Percentiles rank a stretch among this genome's conserved stretches.
phyloP scores from a whole-genome alignment of 202 grass and related monocot genomes.

The Hordeum pubiflorum region DNA sequence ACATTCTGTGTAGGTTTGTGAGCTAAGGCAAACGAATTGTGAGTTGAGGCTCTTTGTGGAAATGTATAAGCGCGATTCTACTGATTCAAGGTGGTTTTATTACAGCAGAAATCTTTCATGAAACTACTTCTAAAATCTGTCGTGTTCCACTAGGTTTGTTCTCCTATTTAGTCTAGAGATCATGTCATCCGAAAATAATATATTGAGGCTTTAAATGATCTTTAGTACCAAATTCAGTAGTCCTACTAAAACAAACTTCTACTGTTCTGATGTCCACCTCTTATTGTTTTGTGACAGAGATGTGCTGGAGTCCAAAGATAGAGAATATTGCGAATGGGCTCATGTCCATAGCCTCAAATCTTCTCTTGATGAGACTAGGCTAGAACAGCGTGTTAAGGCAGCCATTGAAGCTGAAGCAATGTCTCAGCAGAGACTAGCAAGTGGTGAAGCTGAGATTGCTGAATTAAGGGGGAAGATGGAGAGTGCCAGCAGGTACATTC shows the following conservation, averaged over 20 bases:
- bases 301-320: conserved; percentile 47
- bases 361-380: conserved; percentile 56
- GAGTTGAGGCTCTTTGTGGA: conserved; percentile 56
- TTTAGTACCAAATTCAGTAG: neutral
- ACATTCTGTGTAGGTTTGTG: conserved; percentile 37
- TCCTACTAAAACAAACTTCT: neutral
- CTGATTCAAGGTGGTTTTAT: conserved; percentile 48
- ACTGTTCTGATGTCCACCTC: neutral
- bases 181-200: neutral
- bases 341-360: conserved; percentile 47
- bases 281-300: conserved; percentile 33
- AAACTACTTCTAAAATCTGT: neutral
- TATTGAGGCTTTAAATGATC: neutral
- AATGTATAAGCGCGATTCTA: conserved; percentile 55
- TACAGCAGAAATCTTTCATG: neutral
- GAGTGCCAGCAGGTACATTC: conserved; percentile 33
- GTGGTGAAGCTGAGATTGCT: conserved; percentile 55
- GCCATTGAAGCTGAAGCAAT: conserved; percentile 70
- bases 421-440: conserved; percentile 56
- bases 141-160: neutral
- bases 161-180: neutral
- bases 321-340: conserved; percentile 59
- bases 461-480: conserved; percentile 59
- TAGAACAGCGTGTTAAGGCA: conserved; percentile 54
- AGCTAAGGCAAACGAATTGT: conserved; percentile 38